phyloP scores from a whole-genome alignment of 1,139 yeast species.

The Candida neerlandica region DNA sequence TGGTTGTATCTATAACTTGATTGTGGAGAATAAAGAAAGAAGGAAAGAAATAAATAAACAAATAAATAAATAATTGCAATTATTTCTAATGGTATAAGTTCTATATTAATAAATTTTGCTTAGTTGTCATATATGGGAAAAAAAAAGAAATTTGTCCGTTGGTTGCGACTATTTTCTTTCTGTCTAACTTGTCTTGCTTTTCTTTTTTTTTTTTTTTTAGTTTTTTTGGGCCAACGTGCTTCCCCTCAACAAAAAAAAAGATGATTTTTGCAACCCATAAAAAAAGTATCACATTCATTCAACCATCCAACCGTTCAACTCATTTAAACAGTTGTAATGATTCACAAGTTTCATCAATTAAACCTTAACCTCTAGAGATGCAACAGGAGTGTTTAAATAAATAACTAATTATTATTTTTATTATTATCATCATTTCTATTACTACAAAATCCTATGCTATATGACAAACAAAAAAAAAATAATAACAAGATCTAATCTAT shows the following conservation, averaged over 20 bases:
- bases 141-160: neutral
- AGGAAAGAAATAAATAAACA: neutral
- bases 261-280: constrained; percentile 1
- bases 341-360: no score
- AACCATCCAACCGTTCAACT: no score
- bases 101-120: neutral
- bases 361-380: no score
- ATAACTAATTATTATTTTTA: no score
- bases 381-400: neutral
- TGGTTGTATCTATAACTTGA: no score
- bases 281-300: neutral
- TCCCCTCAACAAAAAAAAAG: constrained; percentile 2
- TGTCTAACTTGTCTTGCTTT: neutral
- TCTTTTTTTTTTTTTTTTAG: neutral
- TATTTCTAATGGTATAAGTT: neutral
- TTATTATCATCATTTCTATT: neutral
- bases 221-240: neutral
- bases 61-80: no score
- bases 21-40: no score
- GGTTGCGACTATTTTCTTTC: neutral
- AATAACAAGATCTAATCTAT: constrained; percentile 1
- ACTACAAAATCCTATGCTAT: neutral
- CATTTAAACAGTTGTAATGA: no score
- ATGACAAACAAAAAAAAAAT: neutral
- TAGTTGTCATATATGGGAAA: constrained; percentile 4